Percentiles rank a stretch among this genome's conserved stretches.
Conservation (phyloP, 257 asterid species). For the Przewalskia tangutica region DNA sequence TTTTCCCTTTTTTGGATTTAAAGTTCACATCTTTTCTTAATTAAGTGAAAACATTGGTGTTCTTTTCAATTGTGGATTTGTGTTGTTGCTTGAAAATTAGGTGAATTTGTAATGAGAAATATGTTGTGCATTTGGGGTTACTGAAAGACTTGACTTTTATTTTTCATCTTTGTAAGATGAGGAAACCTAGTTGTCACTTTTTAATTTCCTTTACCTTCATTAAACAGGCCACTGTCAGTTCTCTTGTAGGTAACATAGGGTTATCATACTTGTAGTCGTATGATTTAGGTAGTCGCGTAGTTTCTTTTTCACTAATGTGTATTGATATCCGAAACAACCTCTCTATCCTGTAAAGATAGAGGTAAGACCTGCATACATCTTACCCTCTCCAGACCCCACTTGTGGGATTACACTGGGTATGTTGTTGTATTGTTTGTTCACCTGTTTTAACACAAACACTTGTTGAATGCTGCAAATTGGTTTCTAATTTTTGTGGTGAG, state of each 20-base stretch:
- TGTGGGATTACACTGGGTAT: background rate
- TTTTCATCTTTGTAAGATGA: background rate
- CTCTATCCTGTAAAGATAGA: too few species aligned
- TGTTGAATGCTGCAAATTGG: background rate
- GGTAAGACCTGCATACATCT: too few species aligned
- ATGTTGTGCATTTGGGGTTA: background rate
- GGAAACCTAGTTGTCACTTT: constrained; percentile 1
- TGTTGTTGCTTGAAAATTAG: background rate
- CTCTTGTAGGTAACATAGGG: too few species aligned
- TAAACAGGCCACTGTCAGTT: background rate
- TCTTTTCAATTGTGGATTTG: background rate
- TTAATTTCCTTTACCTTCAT: background rate
- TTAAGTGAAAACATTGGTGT: background rate
- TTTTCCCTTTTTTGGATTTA: background rate
- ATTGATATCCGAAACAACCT: too few species aligned
- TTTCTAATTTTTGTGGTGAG: background rate
- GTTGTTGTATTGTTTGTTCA: background rate
- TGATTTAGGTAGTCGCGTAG: too few species aligned
- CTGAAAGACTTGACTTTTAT: background rate
- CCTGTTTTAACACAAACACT: background rate
- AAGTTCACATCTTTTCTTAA: background rate
- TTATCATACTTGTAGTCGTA: too few species aligned
- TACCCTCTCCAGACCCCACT: too few species aligned
- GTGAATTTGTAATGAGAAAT: background rate
- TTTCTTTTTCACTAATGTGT: too few species aligned